phyloP scores from a whole-genome alignment of 2,329 filamentous ascomycete genomes.

The Aspergillus proliferans region DNA sequence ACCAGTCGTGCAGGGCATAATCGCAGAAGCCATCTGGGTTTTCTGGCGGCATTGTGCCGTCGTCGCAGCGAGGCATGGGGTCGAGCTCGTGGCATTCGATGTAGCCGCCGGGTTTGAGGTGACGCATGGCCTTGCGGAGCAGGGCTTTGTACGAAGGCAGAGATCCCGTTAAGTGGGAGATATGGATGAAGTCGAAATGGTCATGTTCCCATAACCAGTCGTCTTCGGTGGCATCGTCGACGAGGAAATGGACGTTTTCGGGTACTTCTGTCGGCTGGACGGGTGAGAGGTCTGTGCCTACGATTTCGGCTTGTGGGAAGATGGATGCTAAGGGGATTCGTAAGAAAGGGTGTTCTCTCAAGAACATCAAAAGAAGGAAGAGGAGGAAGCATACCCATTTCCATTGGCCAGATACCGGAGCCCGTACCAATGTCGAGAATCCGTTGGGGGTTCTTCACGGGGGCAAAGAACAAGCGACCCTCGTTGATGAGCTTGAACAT shows the following conservation, averaged over 20 bases:
- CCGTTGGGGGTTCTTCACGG: conserved; percentile 39
- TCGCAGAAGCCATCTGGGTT: conserved; percentile 33
- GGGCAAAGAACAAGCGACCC: conserved; percentile 42
- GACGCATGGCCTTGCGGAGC: conserved; percentile 46
- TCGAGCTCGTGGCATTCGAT: conserved; percentile 41
- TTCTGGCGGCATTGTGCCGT: conserved; percentile 46
- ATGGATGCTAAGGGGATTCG: conserved; percentile 26
- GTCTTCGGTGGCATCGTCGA: conserved; percentile 60
- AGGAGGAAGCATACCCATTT: conserved; percentile 46
- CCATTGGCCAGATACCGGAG: conserved; percentile 62
- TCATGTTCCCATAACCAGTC: conserved; percentile 52
- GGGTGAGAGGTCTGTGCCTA: conserved; percentile 61
- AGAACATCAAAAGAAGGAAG: conserved; percentile 3
- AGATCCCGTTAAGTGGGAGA: conserved; percentile 52
- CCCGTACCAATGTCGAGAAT: conserved; percentile 57
- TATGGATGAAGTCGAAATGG: conserved; percentile 56
- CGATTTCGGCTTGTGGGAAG: conserved; percentile 54
- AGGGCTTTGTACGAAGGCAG: conserved; percentile 53
- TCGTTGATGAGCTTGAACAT: conserved; percentile 45
- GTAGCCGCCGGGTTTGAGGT: conserved; percentile 53
- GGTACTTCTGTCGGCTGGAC: conserved; percentile 62
- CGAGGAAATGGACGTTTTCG: conserved; percentile 66
- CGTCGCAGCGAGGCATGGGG: conserved; percentile 47
- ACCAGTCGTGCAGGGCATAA: conserved; percentile 45
- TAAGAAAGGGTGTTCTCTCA: conserved; percentile 6